Conservation (phyloP, 1,139 yeast genomes). For the Hyphopichia fennica region DNA sequence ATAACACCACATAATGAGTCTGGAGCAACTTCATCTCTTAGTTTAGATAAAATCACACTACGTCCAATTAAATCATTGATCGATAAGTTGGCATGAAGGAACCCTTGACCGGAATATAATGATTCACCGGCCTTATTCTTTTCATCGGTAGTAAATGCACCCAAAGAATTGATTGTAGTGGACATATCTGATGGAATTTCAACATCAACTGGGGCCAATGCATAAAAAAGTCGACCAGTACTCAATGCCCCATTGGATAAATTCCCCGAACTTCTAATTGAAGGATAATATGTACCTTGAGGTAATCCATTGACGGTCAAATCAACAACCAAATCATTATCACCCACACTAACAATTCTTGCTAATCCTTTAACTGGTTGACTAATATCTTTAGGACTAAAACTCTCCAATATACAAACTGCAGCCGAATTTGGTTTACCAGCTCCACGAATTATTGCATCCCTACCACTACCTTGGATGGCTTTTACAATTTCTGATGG, state of each 20-base stretch:
- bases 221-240: conserved; percentile 56
- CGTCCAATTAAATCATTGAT: conserved; percentile 77
- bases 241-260: conserved; percentile 70
- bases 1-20: conserved; percentile 77
- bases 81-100: conserved; percentile 55
- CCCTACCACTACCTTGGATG: conserved; percentile 73
- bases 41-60: conserved; percentile 61
- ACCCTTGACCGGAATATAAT: conserved; percentile 60
- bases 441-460: conserved; percentile 89
- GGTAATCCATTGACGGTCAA: conserved; percentile 72
- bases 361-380: conserved; percentile 86
- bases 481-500: conserved; percentile 69
- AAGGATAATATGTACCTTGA: conserved; percentile 67
- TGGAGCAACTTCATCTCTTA: conserved; percentile 34
- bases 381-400: conserved; percentile 44
- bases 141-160: conserved; percentile 23
- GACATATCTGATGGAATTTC: conserved; percentile 29
- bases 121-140: conserved; percentile 6
- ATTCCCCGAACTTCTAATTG: conserved; percentile 71
- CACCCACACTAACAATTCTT: conserved; percentile 72
- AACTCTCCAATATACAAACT: conserved; percentile 82
- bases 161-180: conserved; percentile 40
- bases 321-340: conserved; percentile 60
- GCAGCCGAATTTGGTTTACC: conserved; percentile 89
- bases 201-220: conserved; percentile 51